These are phyloP conservation scores for Aspergillus sp. DNA, from an alignment of 2,329 filamentous ascomycete species.

Conservation along the genomic window DNA sequence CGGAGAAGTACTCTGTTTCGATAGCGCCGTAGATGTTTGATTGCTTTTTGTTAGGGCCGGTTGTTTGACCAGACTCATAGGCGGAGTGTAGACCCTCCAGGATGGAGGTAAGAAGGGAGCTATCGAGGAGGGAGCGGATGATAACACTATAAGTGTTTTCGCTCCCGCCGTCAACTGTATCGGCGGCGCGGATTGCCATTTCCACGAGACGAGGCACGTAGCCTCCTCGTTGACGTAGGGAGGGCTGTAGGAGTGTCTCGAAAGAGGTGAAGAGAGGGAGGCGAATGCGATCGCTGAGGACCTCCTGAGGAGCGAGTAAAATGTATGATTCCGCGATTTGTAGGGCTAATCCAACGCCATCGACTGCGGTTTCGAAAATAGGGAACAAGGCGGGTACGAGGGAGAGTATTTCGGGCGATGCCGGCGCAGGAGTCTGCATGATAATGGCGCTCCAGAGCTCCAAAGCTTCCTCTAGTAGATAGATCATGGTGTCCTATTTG, in stretches of 20 bases:
- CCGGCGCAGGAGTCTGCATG: constrained; percentile 62
- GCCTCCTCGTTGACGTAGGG: constrained; percentile 40
- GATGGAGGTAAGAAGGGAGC: constrained; percentile 62
- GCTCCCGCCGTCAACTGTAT: constrained; percentile 58
- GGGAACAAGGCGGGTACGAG: constrained; percentile 65
- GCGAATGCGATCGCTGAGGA: constrained; percentile 42
- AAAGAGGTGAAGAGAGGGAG: constrained; percentile 40
- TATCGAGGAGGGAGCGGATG: constrained; percentile 64
- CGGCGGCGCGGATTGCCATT: constrained; percentile 62
- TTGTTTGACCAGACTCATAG: constrained; percentile 73
- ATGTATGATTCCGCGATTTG: constrained; percentile 70
- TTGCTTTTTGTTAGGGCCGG: constrained; percentile 72
- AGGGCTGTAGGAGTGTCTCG: constrained; percentile 40
- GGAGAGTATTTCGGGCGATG: constrained; percentile 59
- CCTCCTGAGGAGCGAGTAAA: constrained; percentile 56
- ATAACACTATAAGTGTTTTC: constrained; percentile 62
- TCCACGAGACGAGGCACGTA: constrained; percentile 56
- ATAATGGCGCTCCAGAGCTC: constrained; percentile 83
- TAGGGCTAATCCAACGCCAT: constrained; percentile 62
- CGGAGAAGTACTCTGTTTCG: constrained; percentile 80
- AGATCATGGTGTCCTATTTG: constrained; percentile 63
- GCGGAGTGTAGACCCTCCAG: constrained; percentile 67
- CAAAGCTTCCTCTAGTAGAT: constrained; percentile 86
- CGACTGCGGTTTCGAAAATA: constrained; percentile 65
- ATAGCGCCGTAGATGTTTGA: constrained; percentile 71